Conservation (phyloP, 2,329 filamentous ascomycete genomes). For the Pseudogymnoascus sp. region DNA sequence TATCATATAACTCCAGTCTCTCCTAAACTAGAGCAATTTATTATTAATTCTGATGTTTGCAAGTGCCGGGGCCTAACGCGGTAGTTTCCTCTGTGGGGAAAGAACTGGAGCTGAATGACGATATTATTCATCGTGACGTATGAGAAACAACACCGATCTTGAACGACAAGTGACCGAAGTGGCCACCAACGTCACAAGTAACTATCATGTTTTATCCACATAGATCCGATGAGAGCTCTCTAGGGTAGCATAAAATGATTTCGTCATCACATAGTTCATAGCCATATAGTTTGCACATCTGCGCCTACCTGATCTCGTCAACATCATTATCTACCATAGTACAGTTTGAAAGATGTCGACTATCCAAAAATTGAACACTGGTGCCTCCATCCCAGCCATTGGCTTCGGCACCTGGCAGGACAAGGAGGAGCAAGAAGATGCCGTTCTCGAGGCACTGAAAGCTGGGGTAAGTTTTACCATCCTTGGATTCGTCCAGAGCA, state of each 20-base stretch:
- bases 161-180: background rate
- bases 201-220: background rate
- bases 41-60: background rate
- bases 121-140: slow-evolving; percentile 4
- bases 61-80: background rate
- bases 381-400: slow-evolving; percentile 35
- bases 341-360: slow-evolving; percentile 13
- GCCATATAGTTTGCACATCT: background rate
- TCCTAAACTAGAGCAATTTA: background rate
- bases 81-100: background rate
- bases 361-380: slow-evolving; percentile 36
- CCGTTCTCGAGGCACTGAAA: slow-evolving; percentile 41
- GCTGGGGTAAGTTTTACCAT: slow-evolving; percentile 23
- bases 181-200: background rate
- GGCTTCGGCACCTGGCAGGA: slow-evolving; percentile 37
- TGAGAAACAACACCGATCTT: background rate
- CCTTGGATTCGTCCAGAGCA: background rate
- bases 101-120: background rate
- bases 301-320: background rate
- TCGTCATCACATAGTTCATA: slow-evolving; percentile 1
- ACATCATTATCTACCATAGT: background rate
- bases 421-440: slow-evolving; percentile 37
- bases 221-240: background rate
- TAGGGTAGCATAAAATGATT: background rate
- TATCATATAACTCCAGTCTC: background rate